A percentile compares a stretch with the other conserved stretches of the same genome.
phyloP scores from a whole-genome alignment of 192 early-diverging fungal species.

The Umbelopsis sp. region DNA sequence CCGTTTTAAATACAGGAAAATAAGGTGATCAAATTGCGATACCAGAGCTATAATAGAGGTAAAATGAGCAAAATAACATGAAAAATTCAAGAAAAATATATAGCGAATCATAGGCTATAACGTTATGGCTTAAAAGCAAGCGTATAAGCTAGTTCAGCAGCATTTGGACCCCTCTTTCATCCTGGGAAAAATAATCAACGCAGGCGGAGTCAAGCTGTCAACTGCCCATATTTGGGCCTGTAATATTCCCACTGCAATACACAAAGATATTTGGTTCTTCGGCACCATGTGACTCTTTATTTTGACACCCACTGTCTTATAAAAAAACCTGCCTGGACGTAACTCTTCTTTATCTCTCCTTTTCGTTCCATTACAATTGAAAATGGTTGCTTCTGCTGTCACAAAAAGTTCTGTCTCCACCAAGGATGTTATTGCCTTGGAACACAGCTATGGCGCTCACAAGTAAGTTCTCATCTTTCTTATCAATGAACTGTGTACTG shows the following conservation, averaged over 20 bases:
- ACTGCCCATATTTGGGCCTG: not conserved
- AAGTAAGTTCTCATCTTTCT: constrained; percentile 57
- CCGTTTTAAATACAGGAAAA: not conserved
- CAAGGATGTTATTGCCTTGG: constrained; percentile 68
- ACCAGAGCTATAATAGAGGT: constrained; percentile 17
- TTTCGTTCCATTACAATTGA: not conserved
- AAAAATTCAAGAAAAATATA: not conserved
- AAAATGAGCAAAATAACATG: constrained; percentile 1
- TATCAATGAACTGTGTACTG: not conserved
- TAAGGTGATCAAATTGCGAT: constrained; percentile 4
- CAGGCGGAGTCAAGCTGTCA: constrained; percentile 22
- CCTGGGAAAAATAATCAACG: constrained; percentile 2
- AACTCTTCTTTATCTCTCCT: not conserved
- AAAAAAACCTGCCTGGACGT: not conserved
- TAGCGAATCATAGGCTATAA: constrained; percentile 14
- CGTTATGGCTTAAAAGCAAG: not conserved
- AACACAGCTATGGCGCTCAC: constrained; percentile 91
- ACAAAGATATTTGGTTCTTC: not conserved
- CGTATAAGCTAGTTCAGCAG: not conserved
- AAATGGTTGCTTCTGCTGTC: constrained; percentile 11
- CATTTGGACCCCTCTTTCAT: not conserved
- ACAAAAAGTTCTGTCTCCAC: constrained; percentile 24
- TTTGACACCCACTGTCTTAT: not conserved
- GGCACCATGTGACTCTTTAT: constrained; percentile 2
- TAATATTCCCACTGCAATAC: not conserved